Conservation (phyloP, 306 rosid species). For the Dryas octopetala region DNA sequence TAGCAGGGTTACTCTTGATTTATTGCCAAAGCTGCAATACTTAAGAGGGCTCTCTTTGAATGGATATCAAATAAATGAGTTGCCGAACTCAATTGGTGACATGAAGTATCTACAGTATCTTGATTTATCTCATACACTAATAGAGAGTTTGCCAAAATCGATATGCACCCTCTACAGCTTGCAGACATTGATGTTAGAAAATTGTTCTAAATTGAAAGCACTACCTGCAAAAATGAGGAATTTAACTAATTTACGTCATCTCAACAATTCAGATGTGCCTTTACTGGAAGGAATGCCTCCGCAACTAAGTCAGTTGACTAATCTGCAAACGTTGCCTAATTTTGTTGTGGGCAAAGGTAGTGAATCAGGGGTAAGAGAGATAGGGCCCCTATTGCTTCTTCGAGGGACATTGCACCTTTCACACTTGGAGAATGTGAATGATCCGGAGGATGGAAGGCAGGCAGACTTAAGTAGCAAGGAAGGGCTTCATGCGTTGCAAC, state of each 20-base stretch:
- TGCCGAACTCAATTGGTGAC: no score
- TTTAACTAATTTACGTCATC: neutral
- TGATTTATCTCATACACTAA: conserved; percentile 12
- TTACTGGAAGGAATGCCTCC: conserved; percentile 17
- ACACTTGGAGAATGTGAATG: conserved; percentile 16
- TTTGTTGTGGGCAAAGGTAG: neutral
- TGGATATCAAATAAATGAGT: no score
- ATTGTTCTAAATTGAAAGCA: neutral
- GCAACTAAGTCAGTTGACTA: conserved; percentile 15
- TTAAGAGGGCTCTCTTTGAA: no score
- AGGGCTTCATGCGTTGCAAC: neutral
- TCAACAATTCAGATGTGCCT: neutral
- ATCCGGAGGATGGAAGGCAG: neutral
- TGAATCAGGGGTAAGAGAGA: neutral
- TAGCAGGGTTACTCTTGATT: no score
- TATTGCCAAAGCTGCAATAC: no score
- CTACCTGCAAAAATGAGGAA: neutral
- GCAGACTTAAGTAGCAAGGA: conserved; percentile 7
- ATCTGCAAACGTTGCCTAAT: conserved; percentile 3
- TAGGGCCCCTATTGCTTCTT: conserved; percentile 3
- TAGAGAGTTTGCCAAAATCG: neutral
- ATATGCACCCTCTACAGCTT: conserved; percentile 15
- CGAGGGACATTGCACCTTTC: conserved; percentile 7
- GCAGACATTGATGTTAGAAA: neutral
- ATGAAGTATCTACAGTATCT: neutral